A percentile compares a stretch with the other conserved stretches of the same genome.
Evolutionary conservation across 345 rosid species (phyloP).

Genomic region (Nasturtium officinale): DNA sequence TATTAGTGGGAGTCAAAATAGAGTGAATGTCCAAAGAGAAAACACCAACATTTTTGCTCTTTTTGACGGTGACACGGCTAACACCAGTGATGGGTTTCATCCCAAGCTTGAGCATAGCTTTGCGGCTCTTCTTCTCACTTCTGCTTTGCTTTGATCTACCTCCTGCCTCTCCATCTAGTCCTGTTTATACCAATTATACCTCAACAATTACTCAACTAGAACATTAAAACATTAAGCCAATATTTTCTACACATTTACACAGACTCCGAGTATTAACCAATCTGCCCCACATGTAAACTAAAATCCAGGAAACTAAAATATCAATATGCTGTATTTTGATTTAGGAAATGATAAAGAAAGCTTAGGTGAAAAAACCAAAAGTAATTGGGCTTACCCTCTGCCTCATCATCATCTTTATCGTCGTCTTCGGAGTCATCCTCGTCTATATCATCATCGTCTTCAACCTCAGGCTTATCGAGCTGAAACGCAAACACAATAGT

Average conservation of each 20-base stretch:
- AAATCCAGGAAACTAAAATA: neutral
- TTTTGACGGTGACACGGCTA: constrained; percentile 85
- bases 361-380: neutral
- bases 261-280: neutral
- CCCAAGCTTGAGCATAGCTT: constrained; percentile 91
- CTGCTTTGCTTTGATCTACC: constrained; percentile 85
- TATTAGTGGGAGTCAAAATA: neutral
- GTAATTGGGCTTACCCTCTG: constrained; percentile 47
- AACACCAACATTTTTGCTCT: constrained; percentile 75
- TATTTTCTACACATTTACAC: neutral
- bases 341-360: neutral
- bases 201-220: constrained; percentile 5
- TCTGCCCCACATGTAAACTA: neutral
- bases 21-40: neutral
- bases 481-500: constrained; percentile 5
- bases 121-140: constrained; percentile 93
- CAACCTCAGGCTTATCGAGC: constrained; percentile 76
- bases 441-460: constrained; percentile 67
- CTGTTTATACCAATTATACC: constrained; percentile 18
- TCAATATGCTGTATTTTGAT: neutral
- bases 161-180: constrained; percentile 63
- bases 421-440: constrained; percentile 67
- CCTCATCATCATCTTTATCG: constrained; percentile 61
- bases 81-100: constrained; percentile 88
- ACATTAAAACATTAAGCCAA: neutral